Percentiles rank a stretch among this genome's conserved stretches.
Conservation (phyloP, 1,139 yeast species). For the Suhomyces yuchorum region DNA sequence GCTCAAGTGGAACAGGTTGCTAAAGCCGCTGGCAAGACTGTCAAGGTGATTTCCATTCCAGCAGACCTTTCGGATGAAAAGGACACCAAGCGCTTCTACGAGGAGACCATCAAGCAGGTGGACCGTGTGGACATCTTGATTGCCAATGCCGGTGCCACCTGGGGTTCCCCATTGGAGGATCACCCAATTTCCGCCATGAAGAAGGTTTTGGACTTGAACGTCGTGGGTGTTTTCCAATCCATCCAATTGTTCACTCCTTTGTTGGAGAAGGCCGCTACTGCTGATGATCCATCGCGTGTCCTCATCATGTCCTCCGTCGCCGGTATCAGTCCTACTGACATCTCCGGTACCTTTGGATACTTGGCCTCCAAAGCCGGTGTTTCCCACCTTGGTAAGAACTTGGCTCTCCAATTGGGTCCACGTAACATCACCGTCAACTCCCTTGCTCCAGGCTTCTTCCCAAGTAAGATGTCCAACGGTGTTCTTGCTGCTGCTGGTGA, state of each 20-base stretch:
- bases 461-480: conserved; percentile 75
- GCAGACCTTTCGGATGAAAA: conserved; percentile 59
- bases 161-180: conserved; percentile 68
- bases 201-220: conserved; percentile 65
- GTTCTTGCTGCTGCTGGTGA: conserved; percentile 58
- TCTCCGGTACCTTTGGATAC: conserved; percentile 65
- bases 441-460: conserved; percentile 80
- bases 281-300: conserved; percentile 65
- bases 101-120: conserved; percentile 44
- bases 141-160: conserved; percentile 81
- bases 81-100: conserved; percentile 51
- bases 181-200: conserved; percentile 67
- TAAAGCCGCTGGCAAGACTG: conserved; percentile 40
- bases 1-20: conserved; percentile 50
- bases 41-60: conserved; percentile 55
- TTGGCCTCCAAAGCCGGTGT: conserved; percentile 79
- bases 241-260: conserved; percentile 64
- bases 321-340: conserved; percentile 47
- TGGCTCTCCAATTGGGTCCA: conserved; percentile 69
- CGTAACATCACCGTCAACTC: conserved; percentile 65
- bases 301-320: conserved; percentile 69
- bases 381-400: conserved; percentile 64
- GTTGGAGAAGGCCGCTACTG: conserved; percentile 55
- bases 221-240: conserved; percentile 70
- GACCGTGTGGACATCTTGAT: conserved; percentile 61